Conservation (phyloP, 352 stramenopile genomes). For the Globisporangium okanoganense region DNA sequence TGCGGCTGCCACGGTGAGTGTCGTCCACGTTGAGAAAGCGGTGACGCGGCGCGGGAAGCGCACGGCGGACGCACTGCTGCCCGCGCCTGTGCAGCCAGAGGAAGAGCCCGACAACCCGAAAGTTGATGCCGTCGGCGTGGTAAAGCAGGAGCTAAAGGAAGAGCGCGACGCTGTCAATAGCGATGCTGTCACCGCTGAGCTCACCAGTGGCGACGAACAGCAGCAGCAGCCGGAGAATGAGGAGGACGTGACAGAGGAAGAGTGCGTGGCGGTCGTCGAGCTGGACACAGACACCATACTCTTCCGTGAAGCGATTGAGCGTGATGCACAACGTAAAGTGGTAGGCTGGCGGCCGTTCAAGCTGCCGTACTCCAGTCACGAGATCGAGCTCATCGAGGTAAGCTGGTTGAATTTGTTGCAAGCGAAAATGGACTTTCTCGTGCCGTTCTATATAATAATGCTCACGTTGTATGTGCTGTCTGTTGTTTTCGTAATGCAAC, state of each 20-base stretch:
- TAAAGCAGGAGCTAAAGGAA: background rate
- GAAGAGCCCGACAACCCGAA: background rate
- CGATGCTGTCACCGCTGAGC: background rate
- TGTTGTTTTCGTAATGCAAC: background rate
- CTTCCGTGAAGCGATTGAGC: slow-evolving; percentile 28
- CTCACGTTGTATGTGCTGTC: background rate
- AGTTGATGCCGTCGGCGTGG: background rate
- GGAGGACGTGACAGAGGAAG: background rate
- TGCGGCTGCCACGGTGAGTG: background rate
- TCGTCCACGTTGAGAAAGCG: background rate
- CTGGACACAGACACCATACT: slow-evolving; percentile 21
- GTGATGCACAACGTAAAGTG: slow-evolving; percentile 16
- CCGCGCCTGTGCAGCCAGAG: background rate
- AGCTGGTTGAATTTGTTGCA: background rate
- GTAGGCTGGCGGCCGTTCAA: slow-evolving; percentile 3
- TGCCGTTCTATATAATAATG: background rate
- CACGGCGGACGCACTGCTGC: slow-evolving; percentile 5
- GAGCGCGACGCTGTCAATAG: background rate
- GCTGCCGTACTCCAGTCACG: slow-evolving; percentile 11
- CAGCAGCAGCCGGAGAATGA: slow-evolving; percentile 6
- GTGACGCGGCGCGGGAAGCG: slow-evolving; percentile 12
- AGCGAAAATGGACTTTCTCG: background rate
- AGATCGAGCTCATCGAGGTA: slow-evolving; percentile 13
- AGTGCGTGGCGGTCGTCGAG: background rate
- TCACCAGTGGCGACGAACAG: background rate